phyloP scores from a whole-genome alignment of 2,329 filamentous ascomycete genomes.

The Aureobasidium sp. region DNA sequence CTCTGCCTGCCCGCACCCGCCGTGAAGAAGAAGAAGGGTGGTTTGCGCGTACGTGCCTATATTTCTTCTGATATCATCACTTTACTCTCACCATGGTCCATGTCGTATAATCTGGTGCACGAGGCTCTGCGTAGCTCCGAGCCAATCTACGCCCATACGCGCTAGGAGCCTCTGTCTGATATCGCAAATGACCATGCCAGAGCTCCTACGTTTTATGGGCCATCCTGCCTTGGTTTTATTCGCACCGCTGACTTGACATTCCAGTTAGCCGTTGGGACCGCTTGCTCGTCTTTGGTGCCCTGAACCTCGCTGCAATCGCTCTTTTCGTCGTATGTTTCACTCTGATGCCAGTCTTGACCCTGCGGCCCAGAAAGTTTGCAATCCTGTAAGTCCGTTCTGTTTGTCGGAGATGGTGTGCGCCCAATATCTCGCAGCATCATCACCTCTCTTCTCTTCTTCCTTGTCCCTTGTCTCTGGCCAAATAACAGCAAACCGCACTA shows the following conservation, averaged over 20 bases:
- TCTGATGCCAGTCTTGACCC: slow-evolving; percentile 73
- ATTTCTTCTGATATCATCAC: slow-evolving; percentile 6
- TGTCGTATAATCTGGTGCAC: slow-evolving; percentile 13
- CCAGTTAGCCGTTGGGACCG: slow-evolving; percentile 97
- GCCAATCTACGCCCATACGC: slow-evolving; percentile 4
- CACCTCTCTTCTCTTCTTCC: not conserved
- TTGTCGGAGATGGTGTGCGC: not conserved
- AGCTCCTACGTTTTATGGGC: slow-evolving; percentile 36
- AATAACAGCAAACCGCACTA: not conserved
- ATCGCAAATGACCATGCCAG: slow-evolving; percentile 17
- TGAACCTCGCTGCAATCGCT: slow-evolving; percentile 79
- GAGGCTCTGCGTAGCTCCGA: slow-evolving; percentile 5
- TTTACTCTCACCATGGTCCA: slow-evolving; percentile 17
- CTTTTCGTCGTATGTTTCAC: slow-evolving; percentile 93
- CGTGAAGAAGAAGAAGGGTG: slow-evolving; percentile 93
- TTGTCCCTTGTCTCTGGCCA: not conserved
- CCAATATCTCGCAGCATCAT: slow-evolving; percentile 9
- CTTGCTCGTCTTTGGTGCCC: slow-evolving; percentile 81
- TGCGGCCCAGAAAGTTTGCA: slow-evolving; percentile 87
- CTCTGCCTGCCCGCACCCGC: slow-evolving; percentile 73
- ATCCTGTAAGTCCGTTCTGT: slow-evolving; percentile 71
- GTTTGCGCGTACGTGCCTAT: slow-evolving; percentile 75
- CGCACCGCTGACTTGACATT: slow-evolving; percentile 17
- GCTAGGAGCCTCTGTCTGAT: not conserved
- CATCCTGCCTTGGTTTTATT: not conserved